Evolutionary conservation across 2,329 filamentous ascomycete species (phyloP).

Genomic region (Xylaria sp.): DNA sequence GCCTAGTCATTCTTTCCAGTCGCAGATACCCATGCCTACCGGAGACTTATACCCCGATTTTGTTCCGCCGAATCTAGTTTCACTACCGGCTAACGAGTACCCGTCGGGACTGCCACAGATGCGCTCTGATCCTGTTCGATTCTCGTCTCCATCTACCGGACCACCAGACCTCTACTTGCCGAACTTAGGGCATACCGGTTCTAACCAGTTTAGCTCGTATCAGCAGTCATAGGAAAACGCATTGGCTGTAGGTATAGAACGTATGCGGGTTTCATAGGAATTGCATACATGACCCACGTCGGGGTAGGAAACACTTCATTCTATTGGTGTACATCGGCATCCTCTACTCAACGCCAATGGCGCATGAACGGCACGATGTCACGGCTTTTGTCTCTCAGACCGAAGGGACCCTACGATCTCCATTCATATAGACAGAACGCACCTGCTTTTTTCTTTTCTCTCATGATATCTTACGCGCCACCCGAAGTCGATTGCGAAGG

Average conservation of each 20-base stretch:
- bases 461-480: slow-evolving; percentile 2
- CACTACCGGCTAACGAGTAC: slow-evolving; percentile 25
- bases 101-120: slow-evolving; percentile 28
- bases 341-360: not conserved
- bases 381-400: not conserved
- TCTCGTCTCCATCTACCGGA: slow-evolving; percentile 32
- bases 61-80: not conserved
- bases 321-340: not conserved
- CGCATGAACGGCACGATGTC: not conserved
- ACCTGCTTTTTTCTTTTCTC: not conserved
- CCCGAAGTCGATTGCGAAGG: not conserved
- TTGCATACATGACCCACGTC: not conserved
- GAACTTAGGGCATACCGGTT: slow-evolving; percentile 23
- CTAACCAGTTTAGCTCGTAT: slow-evolving; percentile 33
- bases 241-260: slow-evolving; percentile 19
- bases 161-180: slow-evolving; percentile 32
- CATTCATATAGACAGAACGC: slow-evolving; percentile 25
- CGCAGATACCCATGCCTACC: slow-evolving; percentile 22
- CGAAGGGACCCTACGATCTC: slow-evolving; percentile 1
- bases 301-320: not conserved
- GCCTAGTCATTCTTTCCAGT: slow-evolving; percentile 25
- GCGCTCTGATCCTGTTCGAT: slow-evolving; percentile 24
- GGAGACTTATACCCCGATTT: slow-evolving; percentile 26
- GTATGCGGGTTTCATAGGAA: not conserved
- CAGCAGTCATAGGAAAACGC: slow-evolving; percentile 34